Base-by-base conservation (phyloP, 345 rosid genomes). In the Mangifera indica region DNA sequence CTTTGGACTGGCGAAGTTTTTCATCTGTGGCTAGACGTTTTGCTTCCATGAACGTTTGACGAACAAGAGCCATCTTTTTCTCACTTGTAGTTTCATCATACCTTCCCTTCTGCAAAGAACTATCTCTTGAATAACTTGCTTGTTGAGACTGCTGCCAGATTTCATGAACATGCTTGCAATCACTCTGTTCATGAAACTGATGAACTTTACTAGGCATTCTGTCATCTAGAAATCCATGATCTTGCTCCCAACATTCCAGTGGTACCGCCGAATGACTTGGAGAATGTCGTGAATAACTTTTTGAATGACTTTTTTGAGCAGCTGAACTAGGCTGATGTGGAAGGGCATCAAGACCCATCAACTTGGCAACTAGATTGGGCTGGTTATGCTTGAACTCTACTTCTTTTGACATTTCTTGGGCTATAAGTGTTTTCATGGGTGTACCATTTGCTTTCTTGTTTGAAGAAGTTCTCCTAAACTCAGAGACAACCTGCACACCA, bases 281-380 rank as follows among this genome's bases (percentile, higher is more conserved):
- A 18, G 89, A 84, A 72, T 85, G 85, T 54, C 80, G 79, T 10
- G 84, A 81, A 83, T 73, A 81, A 78, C 87, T 81, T 80, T 85
- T 85, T 56, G 86, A 79, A 48, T 72, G 83, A 84, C 87, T 80
- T 72, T 83, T 86, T 25, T 73, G 84, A 71, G 85, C 62, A 78
- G 78, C 72, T 68, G 83, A 72, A 78, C 83, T 74, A 74, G 76
- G 84, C 70, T 80, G 88, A 78, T 78, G 82, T 4, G 98, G 96
- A 22, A 93, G 82, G 72, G 96, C 67, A 63, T 96, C 99, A 55
- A 96, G 94, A 60, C 99, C 98, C 99, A 96, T 96, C 78, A 96
- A 81, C 88, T 91, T 93, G 74, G 98, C 99, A 71, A 96, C 90
- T 72, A 96, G 76, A 80, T 91, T 93, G 40, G 96, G 84, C 49